These are phyloP conservation scores for Malus hybrid DNA, from an alignment of 331 rosid species.

Conservation along the genomic window DNA sequence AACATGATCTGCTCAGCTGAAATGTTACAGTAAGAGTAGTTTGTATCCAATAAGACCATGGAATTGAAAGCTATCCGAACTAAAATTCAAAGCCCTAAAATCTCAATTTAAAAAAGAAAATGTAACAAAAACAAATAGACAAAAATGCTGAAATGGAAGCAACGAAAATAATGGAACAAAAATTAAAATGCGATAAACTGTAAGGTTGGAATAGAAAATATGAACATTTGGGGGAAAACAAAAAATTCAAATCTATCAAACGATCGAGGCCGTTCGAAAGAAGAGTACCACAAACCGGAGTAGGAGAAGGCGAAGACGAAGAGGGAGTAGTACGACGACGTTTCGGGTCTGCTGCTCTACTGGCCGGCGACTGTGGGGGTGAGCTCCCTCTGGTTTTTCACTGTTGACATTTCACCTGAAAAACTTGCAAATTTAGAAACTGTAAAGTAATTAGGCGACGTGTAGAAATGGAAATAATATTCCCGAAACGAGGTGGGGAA, in stretches of 20 bases:
- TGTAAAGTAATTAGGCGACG: neutral
- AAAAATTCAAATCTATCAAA: neutral
- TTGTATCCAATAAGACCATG: too few relatives aligned
- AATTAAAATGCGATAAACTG: neutral
- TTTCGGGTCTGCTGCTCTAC: neutral
- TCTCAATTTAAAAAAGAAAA: neutral
- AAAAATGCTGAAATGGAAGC: neutral
- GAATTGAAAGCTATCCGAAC: neutral
- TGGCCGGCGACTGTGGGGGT: too few relatives aligned
- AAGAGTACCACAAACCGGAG: neutral
- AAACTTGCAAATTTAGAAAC: neutral
- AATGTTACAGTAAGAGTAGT: neutral
- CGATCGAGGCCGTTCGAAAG: neutral
- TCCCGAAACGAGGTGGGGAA: neutral
- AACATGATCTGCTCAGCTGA: neutral
- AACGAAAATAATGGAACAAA: neutral
- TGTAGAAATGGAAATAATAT: neutral
- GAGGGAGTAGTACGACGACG: neutral
- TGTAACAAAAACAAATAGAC: neutral
- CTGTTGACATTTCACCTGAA: neutral
- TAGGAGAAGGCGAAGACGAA: neutral
- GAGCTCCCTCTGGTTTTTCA: neutral
- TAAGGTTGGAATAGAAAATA: neutral
- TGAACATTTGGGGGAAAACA: neutral
- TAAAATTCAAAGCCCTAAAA: neutral